These are phyloP conservation scores for Fusarium aywerte DNA, from an alignment of 2,329 filamentous ascomycete species.

Conservation along the genomic window DNA sequence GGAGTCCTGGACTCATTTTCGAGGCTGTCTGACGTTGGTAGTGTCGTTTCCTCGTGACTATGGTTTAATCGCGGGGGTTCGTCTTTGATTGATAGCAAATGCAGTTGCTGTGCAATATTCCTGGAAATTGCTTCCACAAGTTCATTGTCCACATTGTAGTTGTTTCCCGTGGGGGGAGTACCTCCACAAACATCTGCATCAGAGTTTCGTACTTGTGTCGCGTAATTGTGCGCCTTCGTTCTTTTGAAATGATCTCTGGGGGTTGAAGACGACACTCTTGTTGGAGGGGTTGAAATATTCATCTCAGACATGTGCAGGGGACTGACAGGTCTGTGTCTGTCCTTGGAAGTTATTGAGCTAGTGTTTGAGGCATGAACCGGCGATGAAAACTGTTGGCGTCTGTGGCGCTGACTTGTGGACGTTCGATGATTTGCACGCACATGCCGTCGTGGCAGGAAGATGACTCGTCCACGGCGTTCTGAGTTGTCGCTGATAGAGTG, in stretches of 20 bases:
- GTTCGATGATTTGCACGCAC: slow-evolving; percentile 37
- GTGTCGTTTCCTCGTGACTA: neutral
- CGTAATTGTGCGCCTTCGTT: neutral
- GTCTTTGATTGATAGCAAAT: slow-evolving; percentile 51
- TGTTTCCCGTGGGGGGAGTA: slow-evolving; percentile 42
- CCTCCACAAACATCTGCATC: slow-evolving; percentile 30
- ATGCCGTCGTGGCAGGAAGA: slow-evolving; percentile 44
- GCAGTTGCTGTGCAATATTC: slow-evolving; percentile 58
- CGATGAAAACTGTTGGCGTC: slow-evolving; percentile 10
- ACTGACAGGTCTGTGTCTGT: neutral
- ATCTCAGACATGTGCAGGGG: neutral
- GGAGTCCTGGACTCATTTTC: slow-evolving; percentile 54
- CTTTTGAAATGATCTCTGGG: neutral
- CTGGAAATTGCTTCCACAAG: slow-evolving; percentile 59
- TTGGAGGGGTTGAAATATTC: neutral
- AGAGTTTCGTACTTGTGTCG: neutral
- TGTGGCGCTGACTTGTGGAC: slow-evolving; percentile 5
- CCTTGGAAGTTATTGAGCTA: neutral
- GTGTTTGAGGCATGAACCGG: neutral
- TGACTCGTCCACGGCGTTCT: slow-evolving; percentile 44
- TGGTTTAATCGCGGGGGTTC: neutral
- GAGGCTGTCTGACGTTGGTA: neutral
- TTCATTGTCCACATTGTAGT: slow-evolving; percentile 51
- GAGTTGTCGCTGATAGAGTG: slow-evolving; percentile 24
- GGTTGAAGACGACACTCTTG: neutral